Evolutionary conservation across 768 basidiomycete species (phyloP).

Genomic region (Leucocoprinus leucothites): DNA sequence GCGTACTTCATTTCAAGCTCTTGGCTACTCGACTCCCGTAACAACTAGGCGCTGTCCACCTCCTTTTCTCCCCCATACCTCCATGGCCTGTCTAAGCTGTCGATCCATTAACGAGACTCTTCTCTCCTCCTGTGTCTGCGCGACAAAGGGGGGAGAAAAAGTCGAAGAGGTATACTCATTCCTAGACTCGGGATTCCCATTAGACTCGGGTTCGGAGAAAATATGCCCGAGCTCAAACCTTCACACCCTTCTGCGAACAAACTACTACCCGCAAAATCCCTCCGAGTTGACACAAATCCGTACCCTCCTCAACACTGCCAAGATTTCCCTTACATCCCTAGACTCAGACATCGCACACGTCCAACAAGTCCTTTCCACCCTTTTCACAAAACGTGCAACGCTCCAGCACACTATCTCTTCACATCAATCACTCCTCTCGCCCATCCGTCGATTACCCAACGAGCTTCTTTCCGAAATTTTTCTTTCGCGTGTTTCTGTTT

Average conservation of each 20-base stretch:
- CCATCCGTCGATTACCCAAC: constrained; percentile 1
- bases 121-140: not conserved
- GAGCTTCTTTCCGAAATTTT: constrained; percentile 9
- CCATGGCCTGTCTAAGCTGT: too few relatives aligned
- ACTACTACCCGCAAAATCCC: not conserved
- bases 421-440: not conserved
- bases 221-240: not conserved
- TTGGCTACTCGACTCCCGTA: too few relatives aligned
- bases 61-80: too few relatives aligned
- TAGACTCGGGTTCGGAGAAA: not conserved
- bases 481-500: not conserved
- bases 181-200: too few relatives aligned
- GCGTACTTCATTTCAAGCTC: too few relatives aligned
- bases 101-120: too few relatives aligned
- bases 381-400: not conserved
- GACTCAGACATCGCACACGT: not conserved
- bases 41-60: too few relatives aligned
- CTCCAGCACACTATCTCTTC: not conserved
- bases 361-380: not conserved
- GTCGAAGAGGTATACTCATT: too few relatives aligned
- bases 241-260: not conserved
- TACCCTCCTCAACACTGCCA: not conserved
- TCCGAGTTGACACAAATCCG: not conserved
- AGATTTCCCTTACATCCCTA: not conserved
- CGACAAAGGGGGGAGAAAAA: not conserved